Evolutionary conservation across 345 rosid genomes (phyloP), one percentile per base, ranked within the genome.

Genomic region (Carallia pectinifolia): DNA sequence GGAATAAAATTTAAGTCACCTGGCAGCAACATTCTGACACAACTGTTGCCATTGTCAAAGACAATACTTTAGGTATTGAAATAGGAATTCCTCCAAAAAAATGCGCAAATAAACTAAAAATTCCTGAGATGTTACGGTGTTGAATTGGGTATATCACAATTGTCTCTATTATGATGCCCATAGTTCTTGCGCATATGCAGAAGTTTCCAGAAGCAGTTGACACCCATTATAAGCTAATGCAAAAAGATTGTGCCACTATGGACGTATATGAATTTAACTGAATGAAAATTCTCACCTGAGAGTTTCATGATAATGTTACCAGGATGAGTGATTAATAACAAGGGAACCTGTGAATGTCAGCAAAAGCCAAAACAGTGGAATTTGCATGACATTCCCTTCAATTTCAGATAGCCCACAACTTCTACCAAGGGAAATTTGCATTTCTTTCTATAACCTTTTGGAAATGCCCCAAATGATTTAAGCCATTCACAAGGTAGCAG

Each of bases 11-110:
- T 56, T 9, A 71, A 31, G 34, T 58, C 29, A 33, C n/a, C 39
- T 40, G 53, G 15, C n/a, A 40, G 54, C 36, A 15, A 19, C 52
- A 61, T 10, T 23, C 50, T 30, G 56, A 60, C 82, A 37, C 61
- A 85, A 88, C 88, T 88, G 92, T 85, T 52, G 92, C 92, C 92
- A 88, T 88, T 54, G 92, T 88, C 67, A 88, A 87, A 19, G 89
- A 88, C 12, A 84, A 73, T 50, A 85, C 89, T 19, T 89, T 88
- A 2, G 92, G 92, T 88, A 88, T 88, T 66, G 92, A 89, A 72
- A 85, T 85, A 27, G 92, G 91, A 73, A 85, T 87, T 73, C 91
- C 91, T 67, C 89, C 39, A 4, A 37, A 6, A 37, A 37, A 37
- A 37, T 4, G 39, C 6, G 6, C 39, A 4, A 37, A 7, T 4